Conservation (phyloP, 192 early-diverging fungal genomes). For the Coemansia sp. region DNA sequence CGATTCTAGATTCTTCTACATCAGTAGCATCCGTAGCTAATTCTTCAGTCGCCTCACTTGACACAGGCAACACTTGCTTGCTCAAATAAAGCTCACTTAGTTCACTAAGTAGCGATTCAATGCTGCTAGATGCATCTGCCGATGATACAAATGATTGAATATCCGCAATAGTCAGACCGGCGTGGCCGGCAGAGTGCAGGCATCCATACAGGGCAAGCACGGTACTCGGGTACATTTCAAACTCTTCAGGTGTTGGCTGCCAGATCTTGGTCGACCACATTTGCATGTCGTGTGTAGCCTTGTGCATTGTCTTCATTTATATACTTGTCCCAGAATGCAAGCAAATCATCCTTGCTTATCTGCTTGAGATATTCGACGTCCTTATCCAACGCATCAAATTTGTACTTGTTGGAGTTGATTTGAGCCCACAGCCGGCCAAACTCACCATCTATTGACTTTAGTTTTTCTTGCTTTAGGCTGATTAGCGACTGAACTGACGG, state of each 20-base stretch:
- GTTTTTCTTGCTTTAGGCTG: slow-evolving; percentile 61
- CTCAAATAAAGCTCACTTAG: neutral
- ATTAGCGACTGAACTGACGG: slow-evolving; percentile 64
- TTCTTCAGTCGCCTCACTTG: neutral
- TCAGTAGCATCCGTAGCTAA: neutral
- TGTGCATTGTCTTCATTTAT: slow-evolving; percentile 26
- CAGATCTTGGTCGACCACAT: slow-evolving; percentile 1
- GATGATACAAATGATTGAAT: neutral
- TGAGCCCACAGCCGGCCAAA: slow-evolving; percentile 61
- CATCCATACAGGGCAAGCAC: neutral
- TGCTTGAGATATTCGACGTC: slow-evolving; percentile 11
- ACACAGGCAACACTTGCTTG: neutral
- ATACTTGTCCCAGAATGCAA: slow-evolving; percentile 39
- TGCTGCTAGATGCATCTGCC: neutral
- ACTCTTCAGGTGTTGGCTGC: neutral
- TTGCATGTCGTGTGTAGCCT: slow-evolving; percentile 4
- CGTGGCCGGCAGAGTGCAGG: neutral
- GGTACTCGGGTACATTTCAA: no score
- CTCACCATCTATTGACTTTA: slow-evolving; percentile 72
- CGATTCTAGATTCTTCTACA: neutral
- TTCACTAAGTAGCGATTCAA: neutral
- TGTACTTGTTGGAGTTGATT: slow-evolving; percentile 66
- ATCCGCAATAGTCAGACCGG: neutral
- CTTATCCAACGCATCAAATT: slow-evolving; percentile 63
- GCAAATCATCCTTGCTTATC: slow-evolving; percentile 29